Percentiles rank a stretch among this genome's conserved stretches.
Evolutionary conservation across 2,329 filamentous ascomycete species (phyloP).

Genomic region (Onygena corvina): DNA sequence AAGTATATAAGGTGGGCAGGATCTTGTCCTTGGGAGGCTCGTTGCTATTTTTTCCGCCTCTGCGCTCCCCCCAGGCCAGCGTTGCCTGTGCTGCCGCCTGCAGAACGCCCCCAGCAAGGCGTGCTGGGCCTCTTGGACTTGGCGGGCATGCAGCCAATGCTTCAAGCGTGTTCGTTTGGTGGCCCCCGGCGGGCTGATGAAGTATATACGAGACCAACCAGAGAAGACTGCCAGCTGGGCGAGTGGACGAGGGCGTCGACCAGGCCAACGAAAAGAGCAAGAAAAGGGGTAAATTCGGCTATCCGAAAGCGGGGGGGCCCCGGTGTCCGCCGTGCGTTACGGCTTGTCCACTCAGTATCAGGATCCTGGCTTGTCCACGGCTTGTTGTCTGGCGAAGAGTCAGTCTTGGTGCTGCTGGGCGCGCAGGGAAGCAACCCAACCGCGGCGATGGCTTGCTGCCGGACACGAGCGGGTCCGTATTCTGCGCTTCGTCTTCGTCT

Average conservation of each 20-base stretch:
- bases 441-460: too few relatives aligned
- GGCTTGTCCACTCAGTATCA: too few relatives aligned
- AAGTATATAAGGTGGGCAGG: not conserved
- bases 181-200: not conserved
- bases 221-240: not conserved
- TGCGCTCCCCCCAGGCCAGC: not conserved
- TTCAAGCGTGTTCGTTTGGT: not conserved
- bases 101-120: not conserved
- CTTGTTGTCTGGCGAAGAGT: too few relatives aligned
- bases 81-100: not conserved
- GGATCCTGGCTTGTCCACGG: not conserved
- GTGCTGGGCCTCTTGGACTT: slow-evolving; percentile 1
- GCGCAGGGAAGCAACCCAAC: too few relatives aligned
- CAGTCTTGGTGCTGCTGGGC: not conserved
- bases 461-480: too few relatives aligned
- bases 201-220: slow-evolving; percentile 4
- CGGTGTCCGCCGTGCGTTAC: not conserved
- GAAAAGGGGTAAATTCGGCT: slow-evolving; percentile 6
- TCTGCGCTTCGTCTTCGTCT: not conserved
- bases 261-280: not conserved
- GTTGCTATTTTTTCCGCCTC: not conserved
- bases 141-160: slow-evolving; percentile 5
- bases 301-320: not conserved
- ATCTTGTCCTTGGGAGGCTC: slow-evolving; percentile 4
- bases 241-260: not conserved